Percentiles rank a stretch among this genome's conserved stretches.
Evolutionary conservation across 768 basidiomycete species (phyloP).

Genomic region (Ephemerocybe angulata): DNA sequence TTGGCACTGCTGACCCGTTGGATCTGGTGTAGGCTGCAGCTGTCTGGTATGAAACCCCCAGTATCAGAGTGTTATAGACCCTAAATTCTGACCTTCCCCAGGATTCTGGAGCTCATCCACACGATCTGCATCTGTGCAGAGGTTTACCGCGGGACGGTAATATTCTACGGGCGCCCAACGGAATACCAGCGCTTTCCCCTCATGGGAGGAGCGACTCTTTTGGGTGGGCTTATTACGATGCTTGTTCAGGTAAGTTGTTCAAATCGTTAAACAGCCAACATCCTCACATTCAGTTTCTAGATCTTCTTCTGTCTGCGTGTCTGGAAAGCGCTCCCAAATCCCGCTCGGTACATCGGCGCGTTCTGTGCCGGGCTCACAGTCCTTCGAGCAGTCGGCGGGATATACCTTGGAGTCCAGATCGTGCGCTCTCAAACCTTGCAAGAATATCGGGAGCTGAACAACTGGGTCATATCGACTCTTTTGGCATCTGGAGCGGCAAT

Average conservation of each 20-base stretch:
- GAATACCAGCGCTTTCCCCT: conserved; percentile 6
- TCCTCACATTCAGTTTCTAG: conserved; percentile 3
- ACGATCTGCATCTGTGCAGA: conserved; percentile 18
- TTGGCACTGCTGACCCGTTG: background rate
- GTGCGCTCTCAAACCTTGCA: background rate
- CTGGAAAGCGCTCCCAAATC: conserved; percentile 7
- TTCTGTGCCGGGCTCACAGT: background rate
- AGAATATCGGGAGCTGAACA: background rate
- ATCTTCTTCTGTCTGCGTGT: conserved; percentile 9
- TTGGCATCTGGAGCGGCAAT: background rate
- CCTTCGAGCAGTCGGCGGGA: background rate
- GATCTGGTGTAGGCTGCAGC: background rate
- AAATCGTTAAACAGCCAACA: background rate
- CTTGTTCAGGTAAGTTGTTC: conserved; percentile 7
- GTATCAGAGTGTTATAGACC: background rate
- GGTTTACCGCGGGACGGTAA: conserved; percentile 17
- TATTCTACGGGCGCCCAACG: conserved; percentile 9
- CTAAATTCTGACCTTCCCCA: background rate
- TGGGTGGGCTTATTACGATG: conserved; percentile 13
- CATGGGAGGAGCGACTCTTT: conserved; percentile 3
- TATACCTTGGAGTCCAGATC: background rate
- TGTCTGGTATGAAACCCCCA: background rate
- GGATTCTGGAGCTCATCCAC: conserved; percentile 20
- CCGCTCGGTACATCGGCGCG: conserved; percentile 4
- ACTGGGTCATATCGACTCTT: conserved; percentile 3